Evolutionary conservation across 768 basidiomycete species (phyloP), one percentile per base, ranked within the genome.

Genomic region (Leucocoprinus birnbaumii): DNA sequence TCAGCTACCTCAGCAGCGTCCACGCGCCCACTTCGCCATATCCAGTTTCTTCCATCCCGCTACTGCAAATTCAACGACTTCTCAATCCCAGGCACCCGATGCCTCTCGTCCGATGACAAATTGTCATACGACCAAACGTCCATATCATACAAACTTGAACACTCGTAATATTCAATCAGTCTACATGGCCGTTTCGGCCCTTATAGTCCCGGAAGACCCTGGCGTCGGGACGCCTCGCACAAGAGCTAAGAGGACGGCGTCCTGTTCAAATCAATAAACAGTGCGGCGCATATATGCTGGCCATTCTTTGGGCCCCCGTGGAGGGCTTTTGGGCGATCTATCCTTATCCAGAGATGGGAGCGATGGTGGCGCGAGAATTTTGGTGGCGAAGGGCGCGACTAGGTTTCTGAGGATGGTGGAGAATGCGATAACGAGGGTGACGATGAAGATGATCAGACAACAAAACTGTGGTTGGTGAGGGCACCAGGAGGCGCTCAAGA

Each of bases 71-170:
- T 10, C 16, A 38, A 16, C 47, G 31, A 55, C 53, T 16, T 26
- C 55, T 25, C 51, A 53, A 19, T 54, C 65, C 42, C 56, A 61
- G 18, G 42, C 62, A 22, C 41, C 59, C 31, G 21, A 66, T 57
- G 35, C 59, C 18, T 55, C 69, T 1, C 79, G 86, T 1, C 83
- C 86, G n/a, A 94, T 93, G 71, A 93, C 91, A 0, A 88, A 86
- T 61, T 91, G 93, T 65, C 93, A 91, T 2, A 92, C 91, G 19
- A 93, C 93, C 57, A 91, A 94, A 69, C 80, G 91, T 9, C 80
- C 91, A 41, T 94, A 94, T 68, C 86, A 91, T 53, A 93, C 91
- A 1, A 94, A 94, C 65, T 76, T 94, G 43, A 94, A 94, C 60
- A 87, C 90, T 0, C n/a, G n/a, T n/a, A 86, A 91, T 48, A 93